Conservation (phyloP, 768 basidiomycete species). For the Hemileccinum impolitum region DNA sequence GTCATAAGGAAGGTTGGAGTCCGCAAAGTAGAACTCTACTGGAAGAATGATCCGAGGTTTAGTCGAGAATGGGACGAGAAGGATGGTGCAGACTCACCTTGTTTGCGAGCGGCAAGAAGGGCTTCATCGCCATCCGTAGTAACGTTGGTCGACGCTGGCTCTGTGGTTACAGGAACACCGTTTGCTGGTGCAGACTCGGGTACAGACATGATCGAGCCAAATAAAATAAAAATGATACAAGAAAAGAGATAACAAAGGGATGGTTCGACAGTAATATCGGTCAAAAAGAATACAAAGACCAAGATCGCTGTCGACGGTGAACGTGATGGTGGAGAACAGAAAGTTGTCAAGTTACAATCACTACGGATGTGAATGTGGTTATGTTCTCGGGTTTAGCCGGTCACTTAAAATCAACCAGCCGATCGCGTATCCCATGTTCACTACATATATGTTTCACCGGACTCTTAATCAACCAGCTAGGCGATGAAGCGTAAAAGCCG, state of each 20-base stretch:
- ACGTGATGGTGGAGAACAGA: no score
- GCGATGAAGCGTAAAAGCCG: no score
- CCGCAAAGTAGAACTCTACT: conserved; percentile 98
- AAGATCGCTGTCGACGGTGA: no score
- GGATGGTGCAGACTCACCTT: conserved; percentile 40
- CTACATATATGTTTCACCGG: no score
- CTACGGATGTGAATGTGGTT: no score
- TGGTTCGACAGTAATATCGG: no score
- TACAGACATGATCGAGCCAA: conserved; percentile 22
- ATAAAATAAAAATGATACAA: neutral
- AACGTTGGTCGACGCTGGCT: conserved; percentile 13
- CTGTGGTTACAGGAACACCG: conserved; percentile 1
- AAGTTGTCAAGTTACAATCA: no score
- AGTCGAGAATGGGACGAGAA: neutral
- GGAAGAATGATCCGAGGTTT: neutral
- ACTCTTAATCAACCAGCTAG: no score
- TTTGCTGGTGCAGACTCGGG: conserved; percentile 7
- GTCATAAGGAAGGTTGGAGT: conserved; percentile 93
- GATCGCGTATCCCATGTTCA: no score
- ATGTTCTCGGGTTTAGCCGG: neutral
- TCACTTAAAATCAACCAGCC: no score
- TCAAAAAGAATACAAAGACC: no score
- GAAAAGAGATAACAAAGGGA: neutral
- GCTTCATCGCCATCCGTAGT: conserved; percentile 36
- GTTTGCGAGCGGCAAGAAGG: conserved; percentile 48